A percentile compares a stretch with the other conserved stretches of the same genome.
phyloP scores from a whole-genome alignment of 1,284 basidiomycete species.

The Microbotryum silenes-acaulis region DNA sequence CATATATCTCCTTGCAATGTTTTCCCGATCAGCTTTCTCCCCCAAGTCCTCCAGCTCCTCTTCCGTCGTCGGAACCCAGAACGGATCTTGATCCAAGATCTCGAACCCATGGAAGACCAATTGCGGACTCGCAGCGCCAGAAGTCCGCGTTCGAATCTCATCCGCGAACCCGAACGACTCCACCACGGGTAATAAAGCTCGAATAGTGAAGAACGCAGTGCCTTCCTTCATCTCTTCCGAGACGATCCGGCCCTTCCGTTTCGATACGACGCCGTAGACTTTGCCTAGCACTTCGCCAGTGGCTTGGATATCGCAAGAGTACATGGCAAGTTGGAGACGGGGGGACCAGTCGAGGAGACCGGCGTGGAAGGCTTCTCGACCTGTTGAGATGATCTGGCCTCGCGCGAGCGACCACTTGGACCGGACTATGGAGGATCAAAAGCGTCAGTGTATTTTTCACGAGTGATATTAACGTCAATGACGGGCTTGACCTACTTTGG shows the following conservation, averaged over 20 bases:
- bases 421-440: constrained; percentile 43
- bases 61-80: constrained; percentile 97
- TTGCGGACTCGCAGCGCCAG: constrained; percentile 92
- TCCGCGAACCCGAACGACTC: constrained; percentile 97
- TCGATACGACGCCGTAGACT: constrained; percentile 90
- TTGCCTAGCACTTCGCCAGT: constrained; percentile 98
- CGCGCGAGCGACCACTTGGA: constrained; percentile 52
- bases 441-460: not conserved
- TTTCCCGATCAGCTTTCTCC: constrained; percentile 86
- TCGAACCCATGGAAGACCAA: constrained; percentile 92
- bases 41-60: constrained; percentile 97
- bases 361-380: constrained; percentile 79
- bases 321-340: constrained; percentile 94
- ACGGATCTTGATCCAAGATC: constrained; percentile 85
- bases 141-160: constrained; percentile 92
- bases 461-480: not conserved
- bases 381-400: constrained; percentile 81
- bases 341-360: constrained; percentile 96
- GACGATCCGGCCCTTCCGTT: constrained; percentile 80
- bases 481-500: not conserved
- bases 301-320: constrained; percentile 96
- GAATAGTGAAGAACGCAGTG: constrained; percentile 87
- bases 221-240: constrained; percentile 99
- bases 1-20: constrained; percentile 92
- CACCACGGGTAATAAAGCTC: constrained; percentile 85